Evolutionary conservation across 1,284 basidiomycete genomes (phyloP), one percentile per base, ranked within the genome.

Genomic region (Meira miltonrushii): DNA sequence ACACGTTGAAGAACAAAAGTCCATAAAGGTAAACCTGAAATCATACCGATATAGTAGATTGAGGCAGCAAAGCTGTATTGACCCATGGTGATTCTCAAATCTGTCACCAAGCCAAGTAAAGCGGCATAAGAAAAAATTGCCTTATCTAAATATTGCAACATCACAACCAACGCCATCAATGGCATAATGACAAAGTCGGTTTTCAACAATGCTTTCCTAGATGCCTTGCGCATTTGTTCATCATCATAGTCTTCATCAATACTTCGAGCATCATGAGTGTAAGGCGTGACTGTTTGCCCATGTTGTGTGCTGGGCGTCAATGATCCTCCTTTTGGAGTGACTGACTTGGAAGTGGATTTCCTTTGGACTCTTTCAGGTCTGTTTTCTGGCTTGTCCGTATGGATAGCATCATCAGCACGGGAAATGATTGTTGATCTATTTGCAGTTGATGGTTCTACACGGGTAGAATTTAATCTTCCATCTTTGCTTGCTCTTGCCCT

Each of bases 81-180:
- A 10, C 64, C 58, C 1, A 66, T 67, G 7, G 61, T 58, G 7
- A 78, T 56, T 23, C 68, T 21, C 10, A 61, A 57, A 50, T 76
- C 76, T 10, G 59, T 58, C 15, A 67, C 63, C 4, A 78, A 39
- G 8, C 72, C 72, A 44, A 75, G 63, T 13, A 77, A 62, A 44
- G 57, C 59, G 50, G 66, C 67, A 56, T 72, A 74, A 68, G 61
- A 23, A 61, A 66, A 13, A 52, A 47, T 11, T 21, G 67, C 69
- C 59, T 76, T 76, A 62, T 75, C 72, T 0, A 75, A 58, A 52
- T 71, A 74, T 39, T 77, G 75, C 9, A 77, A 54, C 13, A 67
- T 37, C 11, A 71, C 66, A 7, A 64, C 55, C 9, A 67, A 19
- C 48, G 59, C 69, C 60, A 75, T 67, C 11, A 77, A 53, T 0